Percentiles rank a stretch among this genome's conserved stretches.
phyloP scores from a whole-genome alignment of 176 grass and related monocot species.

The Microstegium vimineum region DNA sequence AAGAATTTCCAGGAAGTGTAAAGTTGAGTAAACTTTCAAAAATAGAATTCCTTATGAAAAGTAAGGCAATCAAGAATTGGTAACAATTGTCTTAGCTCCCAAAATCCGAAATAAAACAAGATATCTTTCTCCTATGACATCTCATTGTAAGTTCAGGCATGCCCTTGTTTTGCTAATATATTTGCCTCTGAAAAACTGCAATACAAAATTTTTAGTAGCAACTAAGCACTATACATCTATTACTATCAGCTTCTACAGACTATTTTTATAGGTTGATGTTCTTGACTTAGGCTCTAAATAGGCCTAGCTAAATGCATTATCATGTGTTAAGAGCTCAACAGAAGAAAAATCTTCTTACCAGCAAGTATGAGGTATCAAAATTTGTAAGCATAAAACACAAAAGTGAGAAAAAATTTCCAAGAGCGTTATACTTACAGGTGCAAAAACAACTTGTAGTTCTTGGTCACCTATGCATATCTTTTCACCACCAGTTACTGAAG shows the following conservation, averaged over 20 bases:
- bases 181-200: constrained; percentile 1
- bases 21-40: not conserved
- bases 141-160: not conserved
- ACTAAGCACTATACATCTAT: not conserved
- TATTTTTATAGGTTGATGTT: not conserved
- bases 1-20: not conserved
- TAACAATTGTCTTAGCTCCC: not conserved
- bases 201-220: not conserved
- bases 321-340: not conserved
- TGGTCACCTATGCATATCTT: constrained; percentile 68
- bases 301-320: not conserved
- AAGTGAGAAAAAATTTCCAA: not conserved
- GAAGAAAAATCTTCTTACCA: not conserved
- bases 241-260: not conserved
- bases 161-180: not conserved
- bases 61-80: not conserved
- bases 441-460: constrained; percentile 69
- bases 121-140: not conserved
- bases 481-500: constrained; percentile 64
- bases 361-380: not conserved
- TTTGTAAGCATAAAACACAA: not conserved
- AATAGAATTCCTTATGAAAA: not conserved
- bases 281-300: not conserved
- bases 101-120: not conserved
- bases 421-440: constrained; percentile 57